phyloP scores from a whole-genome alignment of 352 stramenopile genomes.

The Thalassiosira hispida region DNA sequence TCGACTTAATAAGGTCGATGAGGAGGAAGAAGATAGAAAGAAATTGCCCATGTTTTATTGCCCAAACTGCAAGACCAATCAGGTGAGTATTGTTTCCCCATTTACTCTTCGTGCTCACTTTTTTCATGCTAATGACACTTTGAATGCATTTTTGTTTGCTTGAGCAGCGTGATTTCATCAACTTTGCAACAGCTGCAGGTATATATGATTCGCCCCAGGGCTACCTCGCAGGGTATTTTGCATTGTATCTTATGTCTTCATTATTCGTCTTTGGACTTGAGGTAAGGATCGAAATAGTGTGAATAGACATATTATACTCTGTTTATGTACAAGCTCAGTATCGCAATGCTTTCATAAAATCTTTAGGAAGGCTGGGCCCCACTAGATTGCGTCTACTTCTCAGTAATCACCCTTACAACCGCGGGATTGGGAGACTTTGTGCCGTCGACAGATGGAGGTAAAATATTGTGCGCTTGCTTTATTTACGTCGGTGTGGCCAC shows the following conservation, averaged over 20 bases:
- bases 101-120: background rate
- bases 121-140: background rate
- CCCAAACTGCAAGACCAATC: conserved; percentile 76
- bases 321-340: background rate
- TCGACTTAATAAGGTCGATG: conserved; percentile 15
- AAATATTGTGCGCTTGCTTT: conserved; percentile 83
- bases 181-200: conserved; percentile 65
- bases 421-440: conserved; percentile 82
- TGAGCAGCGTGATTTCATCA: conserved; percentile 80
- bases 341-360: conserved; percentile 3
- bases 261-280: conserved; percentile 85
- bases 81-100: conserved; percentile 2
- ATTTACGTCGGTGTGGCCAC: conserved; percentile 85
- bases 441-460: conserved; percentile 71
- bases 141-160: conserved; percentile 16
- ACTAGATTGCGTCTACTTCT: conserved; percentile 86
- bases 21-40: conserved; percentile 10
- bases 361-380: conserved; percentile 77
- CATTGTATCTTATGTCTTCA: conserved; percentile 75
- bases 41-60: conserved; percentile 75
- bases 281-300: conserved; percentile 22
- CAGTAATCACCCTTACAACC: conserved; percentile 79
- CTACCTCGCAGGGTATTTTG: conserved; percentile 80
- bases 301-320: background rate
- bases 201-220: conserved; percentile 69